Evolutionary conservation across 2,329 filamentous ascomycete species (phyloP), one percentile per base, ranked within the genome.

Genomic region (Xylaria sp.): DNA sequence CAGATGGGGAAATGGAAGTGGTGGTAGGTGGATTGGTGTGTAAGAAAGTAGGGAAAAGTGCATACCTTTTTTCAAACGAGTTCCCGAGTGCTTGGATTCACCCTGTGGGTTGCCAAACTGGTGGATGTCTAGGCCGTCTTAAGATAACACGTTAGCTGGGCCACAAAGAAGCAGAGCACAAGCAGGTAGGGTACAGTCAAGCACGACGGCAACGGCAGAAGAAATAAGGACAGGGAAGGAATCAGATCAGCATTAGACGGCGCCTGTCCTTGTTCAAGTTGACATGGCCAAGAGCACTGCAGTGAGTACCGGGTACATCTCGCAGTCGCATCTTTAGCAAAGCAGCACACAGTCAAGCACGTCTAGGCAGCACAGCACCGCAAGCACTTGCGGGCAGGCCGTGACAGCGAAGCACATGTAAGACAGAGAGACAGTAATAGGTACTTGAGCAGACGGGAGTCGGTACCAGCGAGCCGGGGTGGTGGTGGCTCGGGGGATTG

Each of bases 31-130:
- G 63, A 61, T 66, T 61, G 63, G 69, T 73, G 69, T 70, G 67
- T 49, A 49, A 66, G 65, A 69, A 54, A 60, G 62, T 65, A 69
- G 54, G 56, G 66, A 63, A 67, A 67, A 69, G 66, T 72, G 69
- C 73, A 73, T 76, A 76, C 75, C 74, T 75, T 60, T 73, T 72
- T 72, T 71, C 72, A 66, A 63, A 73, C 69, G 66, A 72, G 69
- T 69, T 76, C 72, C 74, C 75, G 73, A 76, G 71, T 71, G 73
- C 69, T 75, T 76, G 75, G 75, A 71, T 76, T 74, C 68, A 63
- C 71, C 71, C 69, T 76, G 69, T 68, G 68, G 70, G 74, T 72
- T 74, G 69, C 74, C 73, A 72, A 66, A 71, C 67, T 71, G 73
- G 73, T 70, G 74, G 74, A 69, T 74, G 71, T 69, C 61, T 61